These are phyloP conservation scores for Pestalotiopsis sp. DNA, from an alignment of 2,329 filamentous ascomycete genomes.

Conservation along the genomic window DNA sequence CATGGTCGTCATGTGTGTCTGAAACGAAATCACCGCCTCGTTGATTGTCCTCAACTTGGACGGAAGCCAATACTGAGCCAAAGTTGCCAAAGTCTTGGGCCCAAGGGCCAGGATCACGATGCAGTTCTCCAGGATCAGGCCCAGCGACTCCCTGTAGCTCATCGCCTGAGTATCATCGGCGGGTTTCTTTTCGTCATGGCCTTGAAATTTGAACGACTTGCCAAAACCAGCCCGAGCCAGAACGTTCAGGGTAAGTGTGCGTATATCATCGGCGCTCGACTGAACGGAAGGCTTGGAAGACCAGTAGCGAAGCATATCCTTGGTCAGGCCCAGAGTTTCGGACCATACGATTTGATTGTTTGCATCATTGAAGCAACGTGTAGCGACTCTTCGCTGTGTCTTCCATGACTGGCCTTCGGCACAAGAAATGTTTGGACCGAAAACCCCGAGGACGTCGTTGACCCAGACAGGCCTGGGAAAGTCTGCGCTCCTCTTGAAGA, in stretches of 20 bases:
- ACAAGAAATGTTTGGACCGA: slow-evolving; percentile 22
- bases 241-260: slow-evolving; percentile 30
- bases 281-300: slow-evolving; percentile 20
- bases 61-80: slow-evolving; percentile 20
- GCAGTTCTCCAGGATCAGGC: slow-evolving; percentile 28
- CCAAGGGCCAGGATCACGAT: slow-evolving; percentile 27
- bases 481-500: slow-evolving; percentile 5
- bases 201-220: slow-evolving; percentile 27
- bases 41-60: slow-evolving; percentile 20
- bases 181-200: slow-evolving; percentile 18
- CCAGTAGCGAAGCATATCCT: slow-evolving; percentile 33
- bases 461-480: background rate
- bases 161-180: background rate
- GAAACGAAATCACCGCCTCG: slow-evolving; percentile 28
- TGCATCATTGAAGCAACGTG: slow-evolving; percentile 31
- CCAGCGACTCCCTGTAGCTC: slow-evolving; percentile 27
- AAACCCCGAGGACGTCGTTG: slow-evolving; percentile 19
- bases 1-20: slow-evolving; percentile 30
- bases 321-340: slow-evolving; percentile 25
- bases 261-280: slow-evolving; percentile 25
- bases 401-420: slow-evolving; percentile 22
- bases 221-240: slow-evolving; percentile 28
- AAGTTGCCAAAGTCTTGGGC: slow-evolving; percentile 11
- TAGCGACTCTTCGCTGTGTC: slow-evolving; percentile 28
- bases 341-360: slow-evolving; percentile 33